Conservation (phyloP, 352 stramenopile genomes). For the Pythium guiyangense region DNA sequence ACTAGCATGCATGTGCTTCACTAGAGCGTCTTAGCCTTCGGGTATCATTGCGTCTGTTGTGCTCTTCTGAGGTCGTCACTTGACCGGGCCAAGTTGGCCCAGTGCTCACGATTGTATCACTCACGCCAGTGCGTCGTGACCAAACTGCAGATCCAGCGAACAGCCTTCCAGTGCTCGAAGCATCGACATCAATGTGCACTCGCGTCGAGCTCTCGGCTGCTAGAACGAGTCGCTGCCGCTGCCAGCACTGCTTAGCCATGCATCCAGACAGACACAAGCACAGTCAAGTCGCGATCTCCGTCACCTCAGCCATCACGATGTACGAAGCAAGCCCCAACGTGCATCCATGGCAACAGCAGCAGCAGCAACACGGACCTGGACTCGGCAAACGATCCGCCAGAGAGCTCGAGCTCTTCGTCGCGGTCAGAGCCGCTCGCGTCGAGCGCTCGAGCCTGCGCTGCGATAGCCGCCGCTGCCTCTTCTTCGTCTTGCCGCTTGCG, state of each 20-base stretch:
- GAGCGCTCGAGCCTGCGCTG: not conserved
- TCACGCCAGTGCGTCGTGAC: too few species aligned
- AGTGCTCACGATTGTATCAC: too few species aligned
- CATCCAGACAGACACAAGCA: not conserved
- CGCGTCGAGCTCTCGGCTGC: not conserved
- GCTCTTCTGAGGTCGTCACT: too few species aligned
- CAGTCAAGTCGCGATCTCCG: too few species aligned
- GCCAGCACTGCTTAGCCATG: constrained; percentile 28
- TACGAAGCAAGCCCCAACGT: not conserved
- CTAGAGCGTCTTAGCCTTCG: too few species aligned
- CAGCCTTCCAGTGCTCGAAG: too few species aligned
- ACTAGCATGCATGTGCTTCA: too few species aligned
- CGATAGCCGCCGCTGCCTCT: constrained; percentile 24
- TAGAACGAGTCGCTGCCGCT: constrained; percentile 62
- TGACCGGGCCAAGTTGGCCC: too few species aligned
- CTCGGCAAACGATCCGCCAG: constrained; percentile 55
- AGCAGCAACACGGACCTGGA: constrained; percentile 34
- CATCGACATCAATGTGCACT: too few species aligned
- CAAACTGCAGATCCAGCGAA: too few species aligned
- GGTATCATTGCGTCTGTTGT: too few species aligned
- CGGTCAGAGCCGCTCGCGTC: constrained; percentile 26
- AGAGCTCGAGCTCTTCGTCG: constrained; percentile 45
- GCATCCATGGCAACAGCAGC: not conserved
- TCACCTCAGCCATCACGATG: not conserved
- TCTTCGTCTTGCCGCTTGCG: constrained; percentile 31